Percentiles rank a stretch among this genome's conserved stretches.
phyloP scores from a whole-genome alignment of 2,329 filamentous ascomycete species.

The Orbilia oligospora region DNA sequence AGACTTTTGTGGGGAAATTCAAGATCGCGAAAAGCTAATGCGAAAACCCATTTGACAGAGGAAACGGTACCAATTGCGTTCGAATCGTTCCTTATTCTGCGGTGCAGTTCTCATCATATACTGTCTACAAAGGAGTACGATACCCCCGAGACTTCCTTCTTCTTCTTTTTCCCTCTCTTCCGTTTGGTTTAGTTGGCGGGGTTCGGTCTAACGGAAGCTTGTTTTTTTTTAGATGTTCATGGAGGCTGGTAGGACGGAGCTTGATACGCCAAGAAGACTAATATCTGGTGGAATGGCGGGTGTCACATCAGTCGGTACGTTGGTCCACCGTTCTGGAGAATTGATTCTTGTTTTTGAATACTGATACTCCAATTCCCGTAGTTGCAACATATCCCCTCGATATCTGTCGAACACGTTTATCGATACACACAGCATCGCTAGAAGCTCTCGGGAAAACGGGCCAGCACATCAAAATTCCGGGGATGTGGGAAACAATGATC shows the following conservation, averaged over 20 bases:
- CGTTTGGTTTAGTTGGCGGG: slow-evolving; percentile 12
- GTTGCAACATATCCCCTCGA: slow-evolving; percentile 88
- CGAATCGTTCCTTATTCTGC: slow-evolving; percentile 98
- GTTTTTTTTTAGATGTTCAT: slow-evolving; percentile 35
- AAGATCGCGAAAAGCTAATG: slow-evolving; percentile 36
- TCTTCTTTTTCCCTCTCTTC: slow-evolving; percentile 1
- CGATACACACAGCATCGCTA: slow-evolving; percentile 98
- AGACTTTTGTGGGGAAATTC: slow-evolving; percentile 9
- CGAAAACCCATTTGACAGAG: slow-evolving; percentile 66
- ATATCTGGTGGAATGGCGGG: slow-evolving; percentile 92
- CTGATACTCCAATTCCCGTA: slow-evolving; percentile 32
- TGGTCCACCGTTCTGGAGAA: background rate
- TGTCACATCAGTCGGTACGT: slow-evolving; percentile 82
- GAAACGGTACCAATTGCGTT: slow-evolving; percentile 98
- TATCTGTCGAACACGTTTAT: slow-evolving; percentile 94
- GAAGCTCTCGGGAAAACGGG: slow-evolving; percentile 77
- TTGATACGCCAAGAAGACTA: slow-evolving; percentile 76
- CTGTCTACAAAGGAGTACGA: slow-evolving; percentile 91
- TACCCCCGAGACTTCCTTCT: background rate
- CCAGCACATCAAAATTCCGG: slow-evolving; percentile 76
- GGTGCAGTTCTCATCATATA: slow-evolving; percentile 98
- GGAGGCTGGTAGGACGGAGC: slow-evolving; percentile 59
- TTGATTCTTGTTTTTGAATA: background rate
- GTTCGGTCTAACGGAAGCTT: slow-evolving; percentile 40
- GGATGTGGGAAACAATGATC: slow-evolving; percentile 89